Conservation (phyloP, 345 rosid species). For the Nephelium lappaceum region DNA sequence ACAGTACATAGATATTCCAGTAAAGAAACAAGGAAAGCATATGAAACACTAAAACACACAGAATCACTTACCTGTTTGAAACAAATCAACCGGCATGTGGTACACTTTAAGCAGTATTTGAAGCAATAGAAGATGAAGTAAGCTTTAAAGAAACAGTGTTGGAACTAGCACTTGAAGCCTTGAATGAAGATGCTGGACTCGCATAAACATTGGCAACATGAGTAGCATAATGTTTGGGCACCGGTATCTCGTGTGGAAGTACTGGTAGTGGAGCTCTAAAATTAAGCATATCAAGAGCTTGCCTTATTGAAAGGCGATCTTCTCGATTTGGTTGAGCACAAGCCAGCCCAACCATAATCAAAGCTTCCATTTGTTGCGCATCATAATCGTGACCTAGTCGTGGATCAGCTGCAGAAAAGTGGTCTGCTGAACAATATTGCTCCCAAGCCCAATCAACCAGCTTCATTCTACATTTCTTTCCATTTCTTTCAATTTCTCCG, state of each 20-base stretch:
- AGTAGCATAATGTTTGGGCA: background rate
- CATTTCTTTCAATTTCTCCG: background rate
- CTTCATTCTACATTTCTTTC: background rate
- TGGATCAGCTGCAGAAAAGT: slow-evolving; percentile 11
- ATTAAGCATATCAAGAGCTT: slow-evolving; percentile 22
- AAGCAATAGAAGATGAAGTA: background rate
- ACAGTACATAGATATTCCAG: too few species aligned
- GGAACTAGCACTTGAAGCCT: background rate
- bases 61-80: too few species aligned
- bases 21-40: too few species aligned
- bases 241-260: slow-evolving; percentile 17
- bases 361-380: slow-evolving; percentile 18
- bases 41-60: too few species aligned
- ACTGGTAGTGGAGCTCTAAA: slow-evolving; percentile 17
- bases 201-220: background rate
- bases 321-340: slow-evolving; percentile 20
- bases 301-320: slow-evolving; percentile 27
- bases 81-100: background rate
- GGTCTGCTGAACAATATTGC: background rate
- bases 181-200: background rate
- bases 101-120: background rate
- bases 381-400: background rate
- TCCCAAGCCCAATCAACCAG: slow-evolving; percentile 36
- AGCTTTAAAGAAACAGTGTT: background rate
- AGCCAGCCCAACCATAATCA: slow-evolving; percentile 28